A percentile compares a stretch with the other conserved stretches of the same genome.
These are phyloP conservation scores for Yamadazyma taylorii DNA, from an alignment of 1,139 yeast genomes.

Conservation along the genomic window DNA sequence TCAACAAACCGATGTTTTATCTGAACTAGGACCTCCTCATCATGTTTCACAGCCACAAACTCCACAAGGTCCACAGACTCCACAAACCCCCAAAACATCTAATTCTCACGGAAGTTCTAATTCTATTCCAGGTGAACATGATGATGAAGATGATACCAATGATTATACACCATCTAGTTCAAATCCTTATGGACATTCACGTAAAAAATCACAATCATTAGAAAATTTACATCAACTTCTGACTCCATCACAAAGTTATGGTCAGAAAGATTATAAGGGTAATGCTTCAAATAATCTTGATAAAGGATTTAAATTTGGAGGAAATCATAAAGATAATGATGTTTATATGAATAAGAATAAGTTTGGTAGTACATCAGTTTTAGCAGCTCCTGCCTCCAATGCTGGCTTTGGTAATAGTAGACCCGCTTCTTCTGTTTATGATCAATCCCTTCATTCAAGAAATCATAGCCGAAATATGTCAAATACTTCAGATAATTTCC, in stretches of 20 bases:
- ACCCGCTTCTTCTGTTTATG: conserved; percentile 48
- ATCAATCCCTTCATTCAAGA: conserved; percentile 26
- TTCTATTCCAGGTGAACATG: conserved; percentile 9
- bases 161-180: too few species aligned
- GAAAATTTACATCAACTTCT: conserved; percentile 39
- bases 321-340: conserved; percentile 11
- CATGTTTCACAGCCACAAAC: conserved; percentile 2
- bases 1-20: conserved; percentile 2
- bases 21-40: conserved; percentile 1
- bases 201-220: conserved; percentile 38
- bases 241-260: conserved; percentile 63
- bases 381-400: conserved; percentile 8
- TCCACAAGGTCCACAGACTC: too few species aligned
- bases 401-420: conserved; percentile 19
- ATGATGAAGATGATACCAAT: conserved; percentile 9
- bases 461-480: conserved; percentile 31
- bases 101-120: neutral
- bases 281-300: conserved; percentile 9
- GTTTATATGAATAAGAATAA: conserved; percentile 6
- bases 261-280: conserved; percentile 19
- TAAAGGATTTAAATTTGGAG: conserved; percentile 25
- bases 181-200: conserved; percentile 12
- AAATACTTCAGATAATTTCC: conserved; percentile 19
- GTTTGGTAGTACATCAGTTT: conserved; percentile 6
- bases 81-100: too few species aligned